Evolutionary conservation across 192 early-diverging fungal genomes (phyloP), one percentile per base, ranked within the genome.

Genomic region (Phycomyces blakesleeanus): DNA sequence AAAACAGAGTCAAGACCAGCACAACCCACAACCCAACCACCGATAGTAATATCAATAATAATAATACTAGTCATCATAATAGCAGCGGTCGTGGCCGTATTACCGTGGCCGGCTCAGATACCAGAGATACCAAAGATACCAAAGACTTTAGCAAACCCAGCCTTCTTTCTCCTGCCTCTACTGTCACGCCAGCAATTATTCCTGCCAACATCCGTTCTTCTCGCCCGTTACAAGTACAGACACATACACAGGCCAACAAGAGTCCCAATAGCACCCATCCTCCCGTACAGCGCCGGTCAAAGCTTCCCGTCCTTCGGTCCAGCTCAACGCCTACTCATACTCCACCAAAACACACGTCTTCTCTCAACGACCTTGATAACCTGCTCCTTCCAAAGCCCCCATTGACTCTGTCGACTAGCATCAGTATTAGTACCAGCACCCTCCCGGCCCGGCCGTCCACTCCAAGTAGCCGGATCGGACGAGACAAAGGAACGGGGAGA

Each of bases 371-470:
- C 12, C 21, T 56, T 20, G 38, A 56, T 2, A 56, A 34, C 11
- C 55, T 37, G 20, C n/a, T 10, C 20, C 15, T 55, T 8, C 55
- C 55, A 20, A 56, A 38, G n/a, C n/a, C 38, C 18, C 20, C 38
- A 34, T 20, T 37, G 38, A 27, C 27, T 39, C 26, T 18, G 3
- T 37, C 3, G n/a, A 49, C 14, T 16, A 34, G 29, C 53, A 29
- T 47, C 42, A 22, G 22, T 5, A 20, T 12, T 16, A 7, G 47
- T 11, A 29, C 57, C 16, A 16, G 25, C 22, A 44, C 24, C 15
- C 49, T 51, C 26, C 27, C 56, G 22, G 26, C 53, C 3, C 53
- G 53, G 16, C 53, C 53, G 12, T 55, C 53, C 1, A 55, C 53
- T 7, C 34, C 53, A 34, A 55, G 15, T 34, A 25, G 53, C 53